Base-by-base conservation (phyloP, 441 rosid genomes). In the Bruguiera hainesii region DNA sequence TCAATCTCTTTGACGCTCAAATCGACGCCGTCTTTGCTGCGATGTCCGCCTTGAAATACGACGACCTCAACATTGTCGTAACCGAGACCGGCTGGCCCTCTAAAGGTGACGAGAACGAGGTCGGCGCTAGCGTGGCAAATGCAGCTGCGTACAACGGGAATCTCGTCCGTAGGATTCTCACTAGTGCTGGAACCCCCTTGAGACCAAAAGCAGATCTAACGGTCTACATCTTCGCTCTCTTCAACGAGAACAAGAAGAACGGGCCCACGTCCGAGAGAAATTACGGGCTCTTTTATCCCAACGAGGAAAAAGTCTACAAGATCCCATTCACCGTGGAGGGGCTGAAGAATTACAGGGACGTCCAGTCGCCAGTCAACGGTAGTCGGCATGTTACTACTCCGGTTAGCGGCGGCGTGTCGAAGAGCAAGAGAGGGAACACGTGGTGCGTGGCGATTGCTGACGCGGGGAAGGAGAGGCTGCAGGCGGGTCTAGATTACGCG, bases 61-160 rank as follows among this genome's bases (percentile, higher is more conserved):
- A 90, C 4, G 96, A 90, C 21, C 72, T 93, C 5, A 67, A 67
- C 29, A 65, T 93, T 55, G 85, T 87, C 1, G 89, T 93, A 0
- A 87, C 92, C 16, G 98, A 93, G 67, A 93, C 98, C 15, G 96
- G 98, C 0, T 90, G 98, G 98, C 98, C 98, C 0, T 88, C 97
- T 0, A 83, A 87, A 42, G 98, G 98, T 5, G 96, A 88, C 51
- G 81, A 79, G 57, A 87, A 76, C 26, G 97, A 93, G 76, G 37
- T 82, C 13, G 98, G 97, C 5, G 97, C 97, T 0, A 80, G 74
- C 28, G 5, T 81, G 1, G 77, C 50, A 20, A 87, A 90, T 72
- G 98, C 97, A 0, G 95, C 89, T 2, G 84, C 93, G 0, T 92
- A 92, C 71, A 92, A 92, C 76, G 98, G 98, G 6, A 92, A 92